Conservation (phyloP, 2,329 filamentous ascomycete genomes). For the Pseudogymnoascus pannorum region DNA sequence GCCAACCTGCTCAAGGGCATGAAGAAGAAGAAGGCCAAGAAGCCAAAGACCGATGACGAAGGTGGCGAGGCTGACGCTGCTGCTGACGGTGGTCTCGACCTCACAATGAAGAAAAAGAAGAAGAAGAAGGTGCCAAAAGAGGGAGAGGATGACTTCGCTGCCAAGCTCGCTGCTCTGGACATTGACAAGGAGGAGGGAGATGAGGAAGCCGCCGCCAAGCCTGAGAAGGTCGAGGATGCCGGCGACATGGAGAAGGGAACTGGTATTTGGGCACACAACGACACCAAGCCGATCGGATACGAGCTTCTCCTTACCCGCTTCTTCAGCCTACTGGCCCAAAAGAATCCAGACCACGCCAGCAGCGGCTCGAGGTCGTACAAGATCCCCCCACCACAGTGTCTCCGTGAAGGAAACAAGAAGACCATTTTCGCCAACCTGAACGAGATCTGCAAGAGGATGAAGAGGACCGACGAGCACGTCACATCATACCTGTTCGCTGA, state of each 20-base stretch:
- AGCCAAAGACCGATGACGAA: slow-evolving; percentile 58
- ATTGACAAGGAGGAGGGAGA: slow-evolving; percentile 10
- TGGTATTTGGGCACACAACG: slow-evolving; percentile 11
- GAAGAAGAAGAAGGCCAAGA: slow-evolving; percentile 87
- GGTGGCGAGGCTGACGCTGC: slow-evolving; percentile 44
- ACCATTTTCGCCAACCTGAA: slow-evolving; percentile 99
- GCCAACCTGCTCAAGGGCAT: slow-evolving; percentile 61
- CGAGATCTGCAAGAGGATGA: slow-evolving; percentile 99
- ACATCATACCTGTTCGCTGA: slow-evolving; percentile 96
- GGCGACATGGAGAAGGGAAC: slow-evolving; percentile 12
- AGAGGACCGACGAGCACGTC: slow-evolving; percentile 95
- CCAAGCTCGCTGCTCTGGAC: slow-evolving; percentile 28
- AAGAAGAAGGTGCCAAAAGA: slow-evolving; percentile 10
- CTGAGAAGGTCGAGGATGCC: slow-evolving; percentile 43
- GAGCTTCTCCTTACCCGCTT: slow-evolving; percentile 80
- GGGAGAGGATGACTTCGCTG: slow-evolving; percentile 24
- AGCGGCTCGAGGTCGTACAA: slow-evolving; percentile 93
- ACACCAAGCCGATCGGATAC: slow-evolving; percentile 61
- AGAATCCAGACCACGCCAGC: slow-evolving; percentile 91
- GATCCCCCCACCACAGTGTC: slow-evolving; percentile 96
- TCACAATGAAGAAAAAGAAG: slow-evolving; percentile 19
- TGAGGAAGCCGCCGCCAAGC: slow-evolving; percentile 33
- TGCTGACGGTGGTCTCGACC: slow-evolving; percentile 41
- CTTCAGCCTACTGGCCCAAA: slow-evolving; percentile 88
- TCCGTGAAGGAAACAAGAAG: slow-evolving; percentile 99